Evolutionary conservation across 768 basidiomycete genomes (phyloP).

Genomic region (Calocybe indica): DNA sequence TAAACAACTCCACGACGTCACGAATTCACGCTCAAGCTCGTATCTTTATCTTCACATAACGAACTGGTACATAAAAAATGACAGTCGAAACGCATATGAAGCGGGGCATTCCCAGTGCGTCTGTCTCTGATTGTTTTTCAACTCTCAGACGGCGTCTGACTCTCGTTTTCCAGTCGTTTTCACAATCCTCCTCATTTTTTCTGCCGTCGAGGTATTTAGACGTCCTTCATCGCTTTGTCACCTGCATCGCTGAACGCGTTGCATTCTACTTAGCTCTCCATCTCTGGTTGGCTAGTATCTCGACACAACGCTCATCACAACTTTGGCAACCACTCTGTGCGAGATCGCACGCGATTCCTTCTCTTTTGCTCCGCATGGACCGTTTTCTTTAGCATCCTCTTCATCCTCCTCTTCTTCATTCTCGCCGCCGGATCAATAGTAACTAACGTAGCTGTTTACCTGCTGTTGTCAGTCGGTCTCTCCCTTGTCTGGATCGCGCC

Average conservation of each 20-base stretch:
- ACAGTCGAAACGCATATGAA: constrained; percentile 4
- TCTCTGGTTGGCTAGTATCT: constrained; percentile 68
- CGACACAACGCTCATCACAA: constrained; percentile 54
- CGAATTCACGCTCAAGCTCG: no score
- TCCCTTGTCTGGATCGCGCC: background rate
- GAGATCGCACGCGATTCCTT: constrained; percentile 60
- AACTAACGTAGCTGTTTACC: constrained; percentile 59
- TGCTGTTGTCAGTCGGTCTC: constrained; percentile 46
- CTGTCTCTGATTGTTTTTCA: no score
- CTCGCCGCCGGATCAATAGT: constrained; percentile 41
- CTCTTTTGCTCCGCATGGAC: constrained; percentile 76
- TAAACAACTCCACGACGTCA: no score
- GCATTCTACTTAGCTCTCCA: constrained; percentile 41
- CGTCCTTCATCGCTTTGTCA: background rate
- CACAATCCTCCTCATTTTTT: constrained; percentile 50
- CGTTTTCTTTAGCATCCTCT: constrained; percentile 44
- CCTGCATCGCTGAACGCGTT: background rate
- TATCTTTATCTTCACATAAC: no score
- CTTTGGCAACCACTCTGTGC: constrained; percentile 39
- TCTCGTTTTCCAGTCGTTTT: constrained; percentile 36
- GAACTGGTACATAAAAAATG: constrained; percentile 2
- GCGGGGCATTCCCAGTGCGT: constrained; percentile 51
- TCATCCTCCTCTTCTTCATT: constrained; percentile 49
- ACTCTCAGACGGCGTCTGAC: background rate
- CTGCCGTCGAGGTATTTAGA: constrained; percentile 53